Percentiles rank a stretch among this genome's conserved stretches.
Evolutionary conservation across 352 stramenopile species (phyloP).

Genomic region (Phytophthora quininea): DNA sequence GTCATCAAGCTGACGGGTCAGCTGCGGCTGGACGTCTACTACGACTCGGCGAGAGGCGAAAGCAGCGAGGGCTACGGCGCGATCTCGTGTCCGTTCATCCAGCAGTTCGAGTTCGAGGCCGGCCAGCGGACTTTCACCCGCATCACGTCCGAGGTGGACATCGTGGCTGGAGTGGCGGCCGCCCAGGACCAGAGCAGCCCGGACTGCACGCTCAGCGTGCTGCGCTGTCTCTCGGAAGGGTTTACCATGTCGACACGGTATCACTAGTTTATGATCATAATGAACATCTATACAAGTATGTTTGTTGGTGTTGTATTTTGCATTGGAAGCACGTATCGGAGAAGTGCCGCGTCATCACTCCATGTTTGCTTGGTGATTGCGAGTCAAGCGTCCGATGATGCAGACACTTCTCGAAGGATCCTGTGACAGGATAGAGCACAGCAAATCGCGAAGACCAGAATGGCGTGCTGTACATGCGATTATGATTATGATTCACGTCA

Average conservation of each 20-base stretch:
- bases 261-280: no score
- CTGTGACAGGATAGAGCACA: no score
- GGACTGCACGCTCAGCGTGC: not conserved
- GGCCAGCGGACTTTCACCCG: slow-evolving; percentile 28
- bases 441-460: no score
- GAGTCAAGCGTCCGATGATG: no score
- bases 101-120: slow-evolving; percentile 53
- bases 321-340: no score
- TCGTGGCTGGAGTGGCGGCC: slow-evolving; percentile 31
- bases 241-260: not conserved
- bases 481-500: no score
- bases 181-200: slow-evolving; percentile 18
- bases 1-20: slow-evolving; percentile 37
- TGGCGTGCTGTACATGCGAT: no score
- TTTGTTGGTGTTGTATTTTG: no score
- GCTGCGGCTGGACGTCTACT: slow-evolving; percentile 29
- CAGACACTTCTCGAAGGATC: no score
- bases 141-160: slow-evolving; percentile 58
- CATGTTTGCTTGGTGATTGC: no score
- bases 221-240: not conserved
- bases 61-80: slow-evolving; percentile 12
- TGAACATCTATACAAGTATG: no score
- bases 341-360: no score
- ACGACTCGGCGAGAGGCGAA: slow-evolving; percentile 1
- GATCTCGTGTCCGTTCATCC: slow-evolving; percentile 39